Evolutionary conservation across 495 filamentous ascomycete genomes (phyloP).

Genomic region (Echria macrotheca): DNA sequence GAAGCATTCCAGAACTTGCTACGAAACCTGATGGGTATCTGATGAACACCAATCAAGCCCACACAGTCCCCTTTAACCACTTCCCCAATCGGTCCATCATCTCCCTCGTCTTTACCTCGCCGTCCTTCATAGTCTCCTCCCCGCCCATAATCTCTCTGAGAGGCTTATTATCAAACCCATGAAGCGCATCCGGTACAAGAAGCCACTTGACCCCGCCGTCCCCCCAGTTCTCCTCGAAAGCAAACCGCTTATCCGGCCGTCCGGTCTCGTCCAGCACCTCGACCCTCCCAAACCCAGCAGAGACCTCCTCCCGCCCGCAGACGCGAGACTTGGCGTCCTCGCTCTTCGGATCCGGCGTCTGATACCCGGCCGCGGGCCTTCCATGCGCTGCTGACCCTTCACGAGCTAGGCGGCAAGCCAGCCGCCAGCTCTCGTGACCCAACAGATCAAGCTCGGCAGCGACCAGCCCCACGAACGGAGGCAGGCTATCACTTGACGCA

Average conservation of each 20-base stretch:
- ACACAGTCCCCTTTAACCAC: slow-evolving; percentile 28
- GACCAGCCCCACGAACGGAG: slow-evolving; percentile 41
- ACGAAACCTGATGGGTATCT: too few species aligned
- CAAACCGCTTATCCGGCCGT: slow-evolving; percentile 26
- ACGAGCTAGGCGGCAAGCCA: slow-evolving; percentile 26
- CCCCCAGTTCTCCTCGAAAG: slow-evolving; percentile 25
- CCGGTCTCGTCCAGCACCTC: slow-evolving; percentile 13
- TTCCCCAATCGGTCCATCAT: slow-evolving; percentile 23
- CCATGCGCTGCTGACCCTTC: too few species aligned
- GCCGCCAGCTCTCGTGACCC: slow-evolving; percentile 27
- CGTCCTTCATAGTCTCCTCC: slow-evolving; percentile 22
- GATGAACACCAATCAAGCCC: too few species aligned
- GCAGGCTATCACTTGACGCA: slow-evolving; percentile 22
- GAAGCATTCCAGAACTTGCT: too few species aligned
- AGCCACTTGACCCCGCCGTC: slow-evolving; percentile 29
- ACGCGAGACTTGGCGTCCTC: slow-evolving; percentile 5
- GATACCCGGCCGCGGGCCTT: slow-evolving; percentile 14
- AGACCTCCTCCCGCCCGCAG: slow-evolving; percentile 7
- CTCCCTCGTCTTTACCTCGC: slow-evolving; percentile 22
- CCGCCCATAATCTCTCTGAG: slow-evolving; percentile 11
- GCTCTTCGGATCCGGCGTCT: slow-evolving; percentile 15
- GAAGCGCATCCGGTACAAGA: slow-evolving; percentile 31
- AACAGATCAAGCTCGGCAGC: slow-evolving; percentile 44
- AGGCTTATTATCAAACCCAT: slow-evolving; percentile 27
- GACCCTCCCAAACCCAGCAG: slow-evolving; percentile 1